phyloP scores from a whole-genome alignment of 2,329 filamentous ascomycete species.

The Piedraia hortae region DNA sequence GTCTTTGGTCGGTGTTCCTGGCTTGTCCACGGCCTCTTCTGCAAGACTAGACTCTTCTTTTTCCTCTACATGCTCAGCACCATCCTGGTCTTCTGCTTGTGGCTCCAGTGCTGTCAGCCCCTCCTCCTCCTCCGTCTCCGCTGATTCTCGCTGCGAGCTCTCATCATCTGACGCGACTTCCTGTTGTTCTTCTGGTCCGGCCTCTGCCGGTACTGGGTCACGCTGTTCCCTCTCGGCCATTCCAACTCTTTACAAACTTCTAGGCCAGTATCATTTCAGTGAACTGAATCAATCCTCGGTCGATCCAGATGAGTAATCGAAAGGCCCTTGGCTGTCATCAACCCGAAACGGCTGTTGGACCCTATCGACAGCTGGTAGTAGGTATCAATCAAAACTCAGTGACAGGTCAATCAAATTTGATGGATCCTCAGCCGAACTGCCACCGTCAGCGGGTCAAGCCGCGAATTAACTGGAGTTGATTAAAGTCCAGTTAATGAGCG shows the following conservation, averaged over 20 bases:
- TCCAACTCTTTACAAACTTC: slow-evolving; percentile 9
- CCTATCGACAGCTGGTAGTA: too few relatives aligned
- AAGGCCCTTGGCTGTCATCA: too few relatives aligned
- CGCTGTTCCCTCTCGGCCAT: slow-evolving; percentile 9
- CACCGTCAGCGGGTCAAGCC: too few relatives aligned
- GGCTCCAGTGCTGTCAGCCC: slow-evolving; percentile 1
- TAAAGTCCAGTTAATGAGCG: too few relatives aligned
- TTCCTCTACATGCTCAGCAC: background rate
- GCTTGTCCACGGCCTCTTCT: background rate
- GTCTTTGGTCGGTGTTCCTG: slow-evolving; percentile 1
- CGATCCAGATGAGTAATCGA: too few relatives aligned
- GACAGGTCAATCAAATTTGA: too few relatives aligned
- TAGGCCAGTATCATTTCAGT: too few relatives aligned
- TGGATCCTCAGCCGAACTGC: too few relatives aligned
- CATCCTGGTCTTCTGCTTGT: background rate
- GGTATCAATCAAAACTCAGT: too few relatives aligned
- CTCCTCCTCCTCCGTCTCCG: slow-evolving; percentile 2
- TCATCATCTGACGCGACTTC: slow-evolving; percentile 3
- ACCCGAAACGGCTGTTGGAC: too few relatives aligned
- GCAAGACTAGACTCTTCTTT: background rate
- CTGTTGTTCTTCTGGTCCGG: slow-evolving; percentile 2
- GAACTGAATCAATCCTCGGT: too few relatives aligned
- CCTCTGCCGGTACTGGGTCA: slow-evolving; percentile 6
- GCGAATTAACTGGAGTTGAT: too few relatives aligned
- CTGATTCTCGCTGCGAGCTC: background rate